Base-by-base conservation (phyloP, 805 yeast species). In the Barnettozyma sucrosica region DNA sequence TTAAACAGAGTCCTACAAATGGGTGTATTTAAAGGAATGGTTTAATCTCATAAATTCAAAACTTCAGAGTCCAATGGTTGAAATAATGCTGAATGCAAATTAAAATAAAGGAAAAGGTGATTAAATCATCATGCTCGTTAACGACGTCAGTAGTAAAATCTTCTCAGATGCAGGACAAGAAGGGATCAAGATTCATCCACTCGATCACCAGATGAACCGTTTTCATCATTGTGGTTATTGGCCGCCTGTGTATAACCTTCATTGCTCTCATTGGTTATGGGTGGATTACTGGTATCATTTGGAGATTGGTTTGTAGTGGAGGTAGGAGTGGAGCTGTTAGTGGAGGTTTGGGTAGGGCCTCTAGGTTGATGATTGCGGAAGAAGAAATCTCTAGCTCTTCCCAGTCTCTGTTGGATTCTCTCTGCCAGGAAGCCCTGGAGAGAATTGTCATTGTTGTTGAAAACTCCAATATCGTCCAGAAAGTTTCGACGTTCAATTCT, bases 371-470 rank as follows among this genome's bases (percentile, higher is more conserved):
- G 30, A 18, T 20, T 39, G 33, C n/a, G 9, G 9, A 24, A n/a
- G 14, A 39, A 39, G 16, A 25, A 39, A 16, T 25, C 42, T 39
- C 42, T 16, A 16, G 42, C 20, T 24, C 42, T 24, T 13, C 42
- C 44, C 10, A 41, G 23, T 13, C 40, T 41, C 11, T 33, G 37
- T 34, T 47, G 46, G 25, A 47, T 37, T 10, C 44, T 33, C 16
- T 37, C 25, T 14, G 50, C 36, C 9, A 47, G 14, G n/a, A 38
- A 38, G 9, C 38, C 32, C 13, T 47, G 49, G 5, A 47, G 37
- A 33, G 18, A 34, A 10, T 14, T 20, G 37, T 32, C 28, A 20
- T 41, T 28, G 33, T 16, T 36, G 10, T 41, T 24, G 9, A 34
- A 18, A 7, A 28, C 44, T 9, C 39, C 30, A 6, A 43, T 2